These are phyloP conservation scores for Penicillium sp. DNA, from an alignment of 2,329 filamentous ascomycete species.

Conservation along the genomic window DNA sequence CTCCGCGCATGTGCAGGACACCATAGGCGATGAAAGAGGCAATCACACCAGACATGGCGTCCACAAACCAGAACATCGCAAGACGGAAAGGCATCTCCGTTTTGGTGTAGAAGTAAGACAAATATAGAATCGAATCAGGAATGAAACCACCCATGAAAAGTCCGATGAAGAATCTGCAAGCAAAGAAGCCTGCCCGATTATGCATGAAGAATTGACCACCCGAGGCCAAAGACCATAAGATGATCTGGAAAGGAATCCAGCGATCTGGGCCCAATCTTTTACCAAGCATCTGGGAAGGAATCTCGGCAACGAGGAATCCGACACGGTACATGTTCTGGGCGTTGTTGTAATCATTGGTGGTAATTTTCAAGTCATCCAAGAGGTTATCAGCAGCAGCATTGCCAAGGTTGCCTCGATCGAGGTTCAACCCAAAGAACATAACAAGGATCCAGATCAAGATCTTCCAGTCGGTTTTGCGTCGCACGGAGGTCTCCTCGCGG, in stretches of 20 bases:
- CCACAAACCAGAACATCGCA: constrained; percentile 39
- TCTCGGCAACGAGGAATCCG: constrained; percentile 31
- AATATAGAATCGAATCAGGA: constrained; percentile 40
- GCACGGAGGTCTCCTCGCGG: constrained; percentile 23
- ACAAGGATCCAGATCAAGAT: constrained; percentile 45
- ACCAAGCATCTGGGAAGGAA: constrained; percentile 33
- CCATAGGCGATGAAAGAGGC: constrained; percentile 37
- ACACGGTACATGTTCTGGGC: constrained; percentile 31
- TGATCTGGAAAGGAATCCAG: constrained; percentile 33
- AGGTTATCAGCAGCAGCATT: constrained; percentile 29
- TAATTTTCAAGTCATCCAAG: constrained; percentile 25
- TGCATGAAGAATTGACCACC: constrained; percentile 29
- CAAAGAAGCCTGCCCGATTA: constrained; percentile 40
- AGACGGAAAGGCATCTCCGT: constrained; percentile 36
- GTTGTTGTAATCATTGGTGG: constrained; percentile 34
- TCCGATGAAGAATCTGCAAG: constrained; percentile 46
- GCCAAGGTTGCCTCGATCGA: constrained; percentile 29
- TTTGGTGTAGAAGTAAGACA: constrained; percentile 43
- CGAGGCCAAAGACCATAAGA: constrained; percentile 26
- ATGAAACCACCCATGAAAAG: constrained; percentile 54
- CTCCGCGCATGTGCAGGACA: constrained; percentile 41
- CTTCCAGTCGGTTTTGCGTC: constrained; percentile 31
- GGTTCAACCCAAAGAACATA: constrained; percentile 43
- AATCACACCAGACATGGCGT: constrained; percentile 33
- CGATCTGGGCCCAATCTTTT: constrained; percentile 29